A percentile compares a stretch with the other conserved stretches of the same genome.
Conservation (phyloP, 176 grass and related monocot genomes). For the Hsuehochloa calcarea region DNA sequence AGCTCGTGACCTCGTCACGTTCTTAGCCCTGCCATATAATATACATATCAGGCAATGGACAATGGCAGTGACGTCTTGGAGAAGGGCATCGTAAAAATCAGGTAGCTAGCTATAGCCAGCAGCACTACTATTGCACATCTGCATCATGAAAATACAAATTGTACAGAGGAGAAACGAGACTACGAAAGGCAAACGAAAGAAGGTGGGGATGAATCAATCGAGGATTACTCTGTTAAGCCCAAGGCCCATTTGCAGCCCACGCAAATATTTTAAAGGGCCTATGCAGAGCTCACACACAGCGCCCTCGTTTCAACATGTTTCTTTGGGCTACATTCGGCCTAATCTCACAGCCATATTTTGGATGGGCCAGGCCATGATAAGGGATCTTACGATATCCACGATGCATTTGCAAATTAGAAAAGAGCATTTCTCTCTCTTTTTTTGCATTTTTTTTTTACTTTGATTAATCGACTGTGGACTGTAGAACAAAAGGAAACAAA, state of each 20-base stretch:
- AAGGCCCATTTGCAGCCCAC: neutral
- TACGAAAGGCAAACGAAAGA: neutral
- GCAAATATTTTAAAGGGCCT: neutral
- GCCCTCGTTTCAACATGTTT: neutral
- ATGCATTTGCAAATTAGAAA: neutral
- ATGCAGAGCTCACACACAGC: neutral
- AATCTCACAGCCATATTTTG: neutral
- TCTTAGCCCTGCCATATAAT: too few species aligned
- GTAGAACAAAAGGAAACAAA: neutral
- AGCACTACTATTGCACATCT: neutral
- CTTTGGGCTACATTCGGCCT: too few species aligned
- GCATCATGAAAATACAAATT: neutral
- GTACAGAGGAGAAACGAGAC: neutral
- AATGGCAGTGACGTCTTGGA: too few species aligned
- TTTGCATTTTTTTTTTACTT: neutral
- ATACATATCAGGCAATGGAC: too few species aligned
- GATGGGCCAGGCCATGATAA: neutral
- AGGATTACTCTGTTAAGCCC: neutral
- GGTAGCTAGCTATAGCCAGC: neutral
- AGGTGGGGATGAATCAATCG: neutral
- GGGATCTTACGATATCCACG: neutral
- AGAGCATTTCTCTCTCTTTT: neutral
- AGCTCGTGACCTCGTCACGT: too few species aligned
- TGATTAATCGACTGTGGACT: neutral
- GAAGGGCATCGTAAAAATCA: neutral